These are phyloP conservation scores for Gorgonomyces haynaldii DNA, from an alignment of 192 early-diverging fungal species.

Conservation along the genomic window DNA sequence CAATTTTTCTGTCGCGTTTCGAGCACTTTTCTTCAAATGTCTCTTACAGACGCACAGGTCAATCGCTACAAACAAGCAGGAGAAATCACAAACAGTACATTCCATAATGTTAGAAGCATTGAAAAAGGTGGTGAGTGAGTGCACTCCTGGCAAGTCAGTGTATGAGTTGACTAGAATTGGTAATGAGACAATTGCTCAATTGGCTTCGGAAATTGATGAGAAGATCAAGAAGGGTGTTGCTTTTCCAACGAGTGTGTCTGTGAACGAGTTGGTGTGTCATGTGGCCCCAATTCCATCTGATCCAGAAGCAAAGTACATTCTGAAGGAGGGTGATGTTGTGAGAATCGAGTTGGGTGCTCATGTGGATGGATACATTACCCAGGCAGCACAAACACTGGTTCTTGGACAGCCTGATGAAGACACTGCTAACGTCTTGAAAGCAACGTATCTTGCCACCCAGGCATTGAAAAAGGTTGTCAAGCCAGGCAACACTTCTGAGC, in stretches of 20 bases:
- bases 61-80: too few relatives aligned
- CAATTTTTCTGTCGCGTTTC: too few relatives aligned
- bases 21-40: too few relatives aligned
- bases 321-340: constrained; percentile 83
- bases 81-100: too few relatives aligned
- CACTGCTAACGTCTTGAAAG: constrained; percentile 66
- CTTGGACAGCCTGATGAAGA: constrained; percentile 62
- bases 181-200: too few relatives aligned
- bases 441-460: constrained; percentile 76
- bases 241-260: constrained; percentile 84
- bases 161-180: too few relatives aligned
- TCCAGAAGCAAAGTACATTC: constrained; percentile 43
- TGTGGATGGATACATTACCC: constrained; percentile 83
- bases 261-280: constrained; percentile 78
- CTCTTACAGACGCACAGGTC: too few relatives aligned
- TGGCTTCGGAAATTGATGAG: too few relatives aligned
- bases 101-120: too few relatives aligned
- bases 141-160: too few relatives aligned
- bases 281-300: constrained; percentile 75
- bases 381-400: constrained; percentile 78
- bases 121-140: too few relatives aligned
- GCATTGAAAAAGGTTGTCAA: constrained; percentile 76
- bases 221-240: constrained; percentile 65
- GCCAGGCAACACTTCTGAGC: constrained; percentile 61
- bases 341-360: constrained; percentile 86